phyloP scores from a whole-genome alignment of 2,329 filamentous ascomycete species.

The Lasiodiplodia sp. region DNA sequence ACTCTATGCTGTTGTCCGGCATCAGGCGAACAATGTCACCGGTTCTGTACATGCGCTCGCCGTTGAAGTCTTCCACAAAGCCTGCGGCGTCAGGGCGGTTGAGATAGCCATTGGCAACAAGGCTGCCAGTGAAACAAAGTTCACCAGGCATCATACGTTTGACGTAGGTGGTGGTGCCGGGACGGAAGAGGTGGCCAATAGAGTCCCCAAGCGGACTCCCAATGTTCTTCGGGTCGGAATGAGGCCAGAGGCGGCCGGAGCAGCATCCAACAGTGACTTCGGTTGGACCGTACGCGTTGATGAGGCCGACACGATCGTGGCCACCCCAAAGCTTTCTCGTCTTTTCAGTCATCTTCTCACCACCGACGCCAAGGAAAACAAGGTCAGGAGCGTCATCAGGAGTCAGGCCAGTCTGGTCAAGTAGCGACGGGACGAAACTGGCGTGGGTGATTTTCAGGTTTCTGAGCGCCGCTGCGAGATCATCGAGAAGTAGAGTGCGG shows the following conservation, averaged over 20 bases:
- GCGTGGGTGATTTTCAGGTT: slow-evolving; percentile 43
- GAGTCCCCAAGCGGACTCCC: slow-evolving; percentile 36
- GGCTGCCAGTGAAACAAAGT: slow-evolving; percentile 33
- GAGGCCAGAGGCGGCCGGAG: slow-evolving; percentile 31
- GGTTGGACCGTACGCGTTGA: slow-evolving; percentile 42
- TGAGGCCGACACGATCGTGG: slow-evolving; percentile 25
- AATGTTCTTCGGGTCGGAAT: slow-evolving; percentile 32
- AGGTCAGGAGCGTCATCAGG: slow-evolving; percentile 38
- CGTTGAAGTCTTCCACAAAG: slow-evolving; percentile 31
- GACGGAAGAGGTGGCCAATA: slow-evolving; percentile 37
- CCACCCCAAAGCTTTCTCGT: slow-evolving; percentile 44
- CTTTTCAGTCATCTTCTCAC: slow-evolving; percentile 46
- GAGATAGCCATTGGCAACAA: slow-evolving; percentile 35
- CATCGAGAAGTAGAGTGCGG: slow-evolving; percentile 23
- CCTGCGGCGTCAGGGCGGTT: slow-evolving; percentile 41
- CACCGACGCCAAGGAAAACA: slow-evolving; percentile 43
- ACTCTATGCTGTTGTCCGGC: slow-evolving; percentile 33
- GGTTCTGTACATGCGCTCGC: slow-evolving; percentile 32
- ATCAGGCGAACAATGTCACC: slow-evolving; percentile 34
- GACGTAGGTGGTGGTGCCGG: slow-evolving; percentile 50
- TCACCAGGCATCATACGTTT: slow-evolving; percentile 54
- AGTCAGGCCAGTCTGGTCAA: slow-evolving; percentile 26
- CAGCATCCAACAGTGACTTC: slow-evolving; percentile 44
- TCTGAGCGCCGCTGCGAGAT: slow-evolving; percentile 29
- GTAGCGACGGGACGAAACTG: slow-evolving; percentile 36